Conservation (phyloP, 495 filamentous ascomycete genomes). For the Viridothelium virens region DNA sequence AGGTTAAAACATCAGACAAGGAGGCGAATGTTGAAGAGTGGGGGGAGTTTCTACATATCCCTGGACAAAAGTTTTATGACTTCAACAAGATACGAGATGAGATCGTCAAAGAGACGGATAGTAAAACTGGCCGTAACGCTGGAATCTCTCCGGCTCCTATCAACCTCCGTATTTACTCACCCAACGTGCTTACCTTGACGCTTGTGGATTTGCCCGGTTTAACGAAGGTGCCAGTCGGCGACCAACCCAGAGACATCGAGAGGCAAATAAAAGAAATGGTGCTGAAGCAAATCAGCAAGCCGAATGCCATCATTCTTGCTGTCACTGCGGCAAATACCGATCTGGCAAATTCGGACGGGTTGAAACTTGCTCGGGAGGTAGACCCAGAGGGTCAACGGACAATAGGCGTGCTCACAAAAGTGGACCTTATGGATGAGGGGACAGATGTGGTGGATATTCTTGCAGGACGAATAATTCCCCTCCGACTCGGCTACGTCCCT, state of each 20-base stretch:
- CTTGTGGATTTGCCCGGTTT: conserved; percentile 95
- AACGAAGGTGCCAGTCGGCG: conserved; percentile 96
- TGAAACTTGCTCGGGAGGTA: conserved; percentile 94
- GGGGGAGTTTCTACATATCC: conserved; percentile 98
- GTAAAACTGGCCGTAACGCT: conserved; percentile 92
- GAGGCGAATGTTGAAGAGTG: conserved; percentile 91
- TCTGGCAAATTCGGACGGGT: conserved; percentile 94
- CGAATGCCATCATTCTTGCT: conserved; percentile 95
- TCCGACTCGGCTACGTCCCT: conserved; percentile 93
- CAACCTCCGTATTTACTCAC: conserved; percentile 95
- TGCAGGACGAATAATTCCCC: conserved; percentile 91
- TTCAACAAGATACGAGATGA: conserved; percentile 99
- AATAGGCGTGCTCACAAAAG: conserved; percentile 97
- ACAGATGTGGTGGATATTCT: conserved; percentile 99
- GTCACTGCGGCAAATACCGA: conserved; percentile 96
- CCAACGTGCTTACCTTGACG: conserved; percentile 95
- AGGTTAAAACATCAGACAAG: conserved; percentile 64
- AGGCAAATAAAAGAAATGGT: conserved; percentile 97
- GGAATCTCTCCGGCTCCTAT: conserved; percentile 94
- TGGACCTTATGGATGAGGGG: conserved; percentile 98
- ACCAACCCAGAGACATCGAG: conserved; percentile 98
- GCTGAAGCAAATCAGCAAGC: conserved; percentile 94
- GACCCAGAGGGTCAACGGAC: conserved; percentile 97
- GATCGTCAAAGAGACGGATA: conserved; percentile 92
- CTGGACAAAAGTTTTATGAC: conserved; percentile 96